Evolutionary conservation across 176 grass and related monocot genomes (phyloP), one percentile per base, ranked within the genome.

Genomic region (Avena insularis): DNA sequence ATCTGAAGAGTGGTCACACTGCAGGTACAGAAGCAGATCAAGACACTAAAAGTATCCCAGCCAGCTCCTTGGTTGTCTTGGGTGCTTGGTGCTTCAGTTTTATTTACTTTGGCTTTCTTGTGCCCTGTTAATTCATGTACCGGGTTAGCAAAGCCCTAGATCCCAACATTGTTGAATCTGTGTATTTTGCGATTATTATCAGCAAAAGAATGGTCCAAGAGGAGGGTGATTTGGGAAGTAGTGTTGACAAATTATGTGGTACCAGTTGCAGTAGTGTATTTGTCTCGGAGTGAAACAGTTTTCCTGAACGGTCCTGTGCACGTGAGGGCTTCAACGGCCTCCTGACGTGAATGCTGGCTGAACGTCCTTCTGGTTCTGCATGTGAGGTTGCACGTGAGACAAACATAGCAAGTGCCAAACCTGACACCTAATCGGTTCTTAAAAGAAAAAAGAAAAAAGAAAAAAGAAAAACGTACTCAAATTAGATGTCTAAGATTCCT

Each of bases 11-110:
- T 9, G 19, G n/a, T 79, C 48, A 27, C 12, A 49, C 79, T 80
- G 76, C 94, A 96, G 97, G 81, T 96, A 86, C 65, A 88, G 94
- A 94, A 94, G 94, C 87, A 84, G 87, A 20, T 93, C 91, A 35
- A 99, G 85, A 84, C 87, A 87, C 90, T 99, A 78, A 94, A 86
- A 79, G 48, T 64, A 87, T 70, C 20, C 8, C 31, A 75, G 48
- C 64, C 29, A 55, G 8, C 17, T 72, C 63, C 10, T 1, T 31
- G 66, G 69, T 63, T 82, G 69, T 75, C 17, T 19, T 69, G 29
- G 36, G 51, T 8, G 17, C 51, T 4, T 61, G 61, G 14, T 31
- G 50, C 62, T 59, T 80, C 75, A 69, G 36, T 91, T 84, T 62
- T 63, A 7, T 77, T 70, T 77, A 12, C n/a, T 49, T 72, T 29